Evolutionary conservation across 106 monocot genomes (phyloP), one percentile per base, ranked within the genome.

Genomic region (Allium fistulosum): DNA sequence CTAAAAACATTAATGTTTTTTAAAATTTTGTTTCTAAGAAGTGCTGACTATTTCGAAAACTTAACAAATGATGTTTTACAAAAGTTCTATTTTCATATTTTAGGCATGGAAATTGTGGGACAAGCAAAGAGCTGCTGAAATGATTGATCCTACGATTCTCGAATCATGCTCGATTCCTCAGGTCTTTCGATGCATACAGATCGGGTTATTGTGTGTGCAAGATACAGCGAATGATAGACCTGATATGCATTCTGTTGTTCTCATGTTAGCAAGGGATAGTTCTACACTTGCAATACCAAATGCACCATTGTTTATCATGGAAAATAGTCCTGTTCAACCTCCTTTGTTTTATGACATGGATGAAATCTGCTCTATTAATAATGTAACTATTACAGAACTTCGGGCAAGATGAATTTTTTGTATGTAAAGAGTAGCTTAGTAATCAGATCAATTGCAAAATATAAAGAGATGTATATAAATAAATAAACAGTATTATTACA

Each of bases 101-200:
- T 70, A 82, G 78, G 74, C 71, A 66, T 82, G 78, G 82, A 13
- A 58, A 49, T 9, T 71, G 10, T 82, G 82, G 82, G 63, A 51
- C 18, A 73, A 71, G 50, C 69, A 71, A 6, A 65, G 18, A 74
- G 61, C 27, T 9, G 55, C 46, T 18, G 74, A 74, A 12, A 45
- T 82, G 45, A 49, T 82, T 2, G 82, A 82, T 62, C 55, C 37
- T 26, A 28, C 51, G 0, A 68, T 81, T 12, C 28, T 17, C 4
- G 17, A 27, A 0, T 48, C 71, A 8, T 72, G 72, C 22, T 57
- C 72, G 2, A 53, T 57, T 13, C 9, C 49, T 61, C 58, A 80
- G 59, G 70, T 58, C 4, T 14, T 73, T 15, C 72, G 62, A 59
- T 73, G 81, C 63, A 69, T 81, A 9, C 76, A 73, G 9, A 48